Evolutionary conservation across 2,329 filamentous ascomycete species (phyloP), one percentile per base, ranked within the genome.

Genomic region (Leptodontidium sp.): DNA sequence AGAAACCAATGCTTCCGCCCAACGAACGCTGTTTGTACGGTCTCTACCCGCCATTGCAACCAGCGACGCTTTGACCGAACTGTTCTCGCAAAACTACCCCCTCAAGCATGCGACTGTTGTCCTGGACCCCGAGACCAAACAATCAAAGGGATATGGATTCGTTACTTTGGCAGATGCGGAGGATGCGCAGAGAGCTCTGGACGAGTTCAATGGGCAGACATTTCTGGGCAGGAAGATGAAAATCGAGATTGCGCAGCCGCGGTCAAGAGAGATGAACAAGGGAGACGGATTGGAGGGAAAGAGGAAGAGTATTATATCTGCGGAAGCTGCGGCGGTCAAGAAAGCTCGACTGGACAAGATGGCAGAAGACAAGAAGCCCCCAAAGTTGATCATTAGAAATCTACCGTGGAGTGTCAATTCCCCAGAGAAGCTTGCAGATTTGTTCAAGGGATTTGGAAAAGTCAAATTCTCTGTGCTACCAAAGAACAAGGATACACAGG

Each of bases 91-190:
- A 79, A 92, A 94, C 69, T 98, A 93, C 76, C 94, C 97, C 8
- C 88, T 99, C 78, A 98, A 98, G 81, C 95, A 98, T 81, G 95
- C 96, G 64, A 93, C 92, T n/a, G 94, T 97, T 4, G 94, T 99
- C 49, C 83, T 91, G 67, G 95, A 99, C 79, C 89, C 92, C 17
- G 85, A 90, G 72, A 97, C 94, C 1, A 97, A 97, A 78, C 84
- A 90, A 74, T 98, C 93, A 15, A 91, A 93, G 78, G 95, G 96
- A 21, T 99, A 94, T 80, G 96, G 96, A 64, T 99, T 99, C 81
- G 95, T 99, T 67, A 98, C 96, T 1, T 96, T 99, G 77, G 93
- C 94, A 75, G 96, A 99, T 78, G 88, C 92, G 38, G 94, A 98
- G 73, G 96, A 99, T 83, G 94, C 95, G 14, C 84, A 90, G 72